Evolutionary conservation across 495 filamentous ascomycete species (phyloP), one percentile per base, ranked within the genome.

Genomic region (Penicillium cosmopolitanum): DNA sequence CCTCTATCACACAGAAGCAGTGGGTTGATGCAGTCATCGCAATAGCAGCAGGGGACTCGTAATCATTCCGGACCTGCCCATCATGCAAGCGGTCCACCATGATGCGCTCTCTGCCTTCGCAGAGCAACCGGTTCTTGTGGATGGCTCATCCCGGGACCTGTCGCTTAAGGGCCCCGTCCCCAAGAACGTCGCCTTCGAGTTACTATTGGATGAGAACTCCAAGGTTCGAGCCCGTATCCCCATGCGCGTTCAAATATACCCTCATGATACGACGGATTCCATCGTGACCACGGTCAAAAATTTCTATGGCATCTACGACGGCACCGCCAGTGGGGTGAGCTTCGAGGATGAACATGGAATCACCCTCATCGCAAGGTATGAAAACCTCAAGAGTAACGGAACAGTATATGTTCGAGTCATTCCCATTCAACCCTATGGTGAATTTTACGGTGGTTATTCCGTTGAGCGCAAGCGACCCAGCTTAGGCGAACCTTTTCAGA

Each of bases 231-330:
- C 88, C 64, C 85, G 93, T 61, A 83, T 96, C 53, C 94, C 95
- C 12, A 89, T 98, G 84, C 85, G 92, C 66, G 92, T 98, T 34
- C 87, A 91, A 51, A 97, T 98, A 48, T 93, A 84, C 63, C 90
- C 90, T 19, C 92, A 96, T 76, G 95, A 98, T 78, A 89, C 89
- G 47, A 98, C 95, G 5, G 93, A 97, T 60, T 96, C 92, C 23
- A 98, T 98, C 73, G 89, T 96, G 55, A 90, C 91, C 4, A 97
- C 95, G 5, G 93, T 97, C 55, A 97, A 96, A 79, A 97, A 96
- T 77, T 97, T 97, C 79, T 97, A 95, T 71, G 95, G 93, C 40
- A 84, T 98, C 64, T 95, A 96, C 66, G 86, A 91, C 58, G 82
- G 84, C 59, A 83, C 85, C 62, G 82, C 86, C 61, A 84, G 85